Conservation (phyloP, 352 stramenopile genomes). For the Phytophthora crassamura region DNA sequence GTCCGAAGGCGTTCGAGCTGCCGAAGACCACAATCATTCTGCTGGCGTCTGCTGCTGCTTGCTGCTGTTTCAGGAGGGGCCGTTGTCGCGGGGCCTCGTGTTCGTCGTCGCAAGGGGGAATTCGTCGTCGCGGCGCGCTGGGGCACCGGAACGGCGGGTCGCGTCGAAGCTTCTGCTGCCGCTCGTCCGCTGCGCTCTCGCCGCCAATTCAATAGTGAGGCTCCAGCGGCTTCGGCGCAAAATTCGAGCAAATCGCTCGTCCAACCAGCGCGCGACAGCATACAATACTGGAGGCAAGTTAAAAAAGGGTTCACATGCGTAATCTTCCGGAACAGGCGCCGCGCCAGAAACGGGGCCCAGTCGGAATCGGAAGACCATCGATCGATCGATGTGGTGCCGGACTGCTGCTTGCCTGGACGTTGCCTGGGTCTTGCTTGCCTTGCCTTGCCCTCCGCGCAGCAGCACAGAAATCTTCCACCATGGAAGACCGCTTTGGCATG, state of each 20-base stretch:
- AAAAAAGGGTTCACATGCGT: slow-evolving; percentile 20
- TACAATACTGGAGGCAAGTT: slow-evolving; percentile 12
- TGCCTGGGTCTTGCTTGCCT: too few relatives aligned
- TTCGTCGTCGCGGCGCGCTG: slow-evolving; percentile 1
- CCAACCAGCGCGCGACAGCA: slow-evolving; percentile 20
- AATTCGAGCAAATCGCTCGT: slow-evolving; percentile 20
- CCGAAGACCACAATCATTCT: slow-evolving; percentile 77
- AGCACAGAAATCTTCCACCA: too few relatives aligned
- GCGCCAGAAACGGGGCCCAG: too few relatives aligned
- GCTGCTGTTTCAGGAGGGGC: background rate
- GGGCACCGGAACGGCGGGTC: slow-evolving; percentile 13
- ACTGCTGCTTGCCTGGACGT: too few relatives aligned
- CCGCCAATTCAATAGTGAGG: slow-evolving; percentile 34
- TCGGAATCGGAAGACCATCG: too few relatives aligned
- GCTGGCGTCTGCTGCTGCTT: slow-evolving; percentile 5
- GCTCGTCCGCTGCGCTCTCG: slow-evolving; percentile 7
- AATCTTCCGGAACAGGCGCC: slow-evolving; percentile 13
- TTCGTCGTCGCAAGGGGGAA: too few relatives aligned
- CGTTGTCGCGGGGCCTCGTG: slow-evolving; percentile 18
- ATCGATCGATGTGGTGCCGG: too few relatives aligned
- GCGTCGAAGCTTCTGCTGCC: background rate
- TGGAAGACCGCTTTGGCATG: too few relatives aligned
- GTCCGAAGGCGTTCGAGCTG: slow-evolving; percentile 76
- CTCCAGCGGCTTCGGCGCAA: background rate
- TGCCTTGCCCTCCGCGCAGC: too few relatives aligned